Evolutionary conservation across 75 land plant genomes (phyloP), one percentile per base, ranked within the genome.

Genomic region (Pseudotsuga menziesii): DNA sequence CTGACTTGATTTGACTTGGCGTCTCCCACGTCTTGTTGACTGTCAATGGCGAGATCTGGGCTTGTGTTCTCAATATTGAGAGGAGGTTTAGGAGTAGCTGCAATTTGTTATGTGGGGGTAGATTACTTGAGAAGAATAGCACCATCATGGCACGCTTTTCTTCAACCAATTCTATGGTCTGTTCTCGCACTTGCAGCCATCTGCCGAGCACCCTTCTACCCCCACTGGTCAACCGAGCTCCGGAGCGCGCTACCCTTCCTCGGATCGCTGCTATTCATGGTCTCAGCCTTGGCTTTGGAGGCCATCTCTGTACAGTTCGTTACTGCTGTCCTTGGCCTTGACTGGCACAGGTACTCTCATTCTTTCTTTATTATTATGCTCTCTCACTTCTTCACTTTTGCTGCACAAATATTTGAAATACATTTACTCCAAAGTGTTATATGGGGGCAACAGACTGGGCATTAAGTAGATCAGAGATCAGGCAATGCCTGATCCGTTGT

Each of bases 301-400:
- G 89, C 89, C 59, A 69, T 91, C 57, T 83, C 91, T 25, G 93
- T 95, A 22, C 90, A 94, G 44, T 95, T 80, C 77, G 97, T 91
- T 77, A 91, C 98, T 55, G 90, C 88, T 48, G 94, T 95, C 16
- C 87, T 93, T 27, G 98, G 98, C 52, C 92, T 95, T 36, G 94
- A 91, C 56, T 95, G 97, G 94, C 98, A 95, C 83, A 61, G 89
- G 98, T 91, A 79, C 54, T 63, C 15, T 17, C 15, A 16, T 17
- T 64, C 69, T 48, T 48, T 48, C 54, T 48, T 11, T 48, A 48
- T 48, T 48, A 48, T 48, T 48, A 48, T 48, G 54, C 13, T 11
- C 12, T 48, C 54, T 48, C 54, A 48, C 12, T 48, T 48, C 54
- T 48, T 9, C 54, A 1, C 54, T 11, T 48, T 48, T 48, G 54